Percentiles rank a stretch among this genome's conserved stretches.
Evolutionary conservation across 2,329 filamentous ascomycete species (phyloP).

Genomic region (Alternaria infectoria): DNA sequence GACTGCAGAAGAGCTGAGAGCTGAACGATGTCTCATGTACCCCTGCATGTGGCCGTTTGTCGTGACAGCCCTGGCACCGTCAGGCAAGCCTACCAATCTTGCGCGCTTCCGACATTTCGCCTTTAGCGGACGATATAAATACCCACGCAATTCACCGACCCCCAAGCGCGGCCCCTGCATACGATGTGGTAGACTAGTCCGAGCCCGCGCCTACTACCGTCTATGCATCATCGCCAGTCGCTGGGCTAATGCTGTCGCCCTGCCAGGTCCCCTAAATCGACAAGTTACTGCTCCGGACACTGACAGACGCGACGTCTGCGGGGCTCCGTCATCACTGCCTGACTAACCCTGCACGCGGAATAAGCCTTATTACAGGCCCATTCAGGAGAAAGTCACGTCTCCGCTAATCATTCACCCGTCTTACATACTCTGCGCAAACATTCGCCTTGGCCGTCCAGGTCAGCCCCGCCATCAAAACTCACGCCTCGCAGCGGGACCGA

Average conservation of each 20-base stretch:
- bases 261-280: not conserved
- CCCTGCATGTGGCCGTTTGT: conserved; percentile 12
- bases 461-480: conserved; percentile 13
- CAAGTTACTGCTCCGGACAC: not conserved
- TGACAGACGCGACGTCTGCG: not conserved
- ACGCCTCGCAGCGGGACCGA: conserved; percentile 7
- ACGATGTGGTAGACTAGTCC: conserved; percentile 11
- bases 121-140: conserved; percentile 12
- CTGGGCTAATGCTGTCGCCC: conserved; percentile 1
- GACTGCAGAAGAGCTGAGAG: conserved; percentile 7
- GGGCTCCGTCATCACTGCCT: not conserved
- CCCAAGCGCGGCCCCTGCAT: conserved; percentile 13
- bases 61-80: conserved; percentile 7
- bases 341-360: not conserved
- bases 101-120: conserved; percentile 12
- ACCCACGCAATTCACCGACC: conserved; percentile 6
- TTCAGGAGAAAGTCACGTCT: not conserved
- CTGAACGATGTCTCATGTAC: conserved; percentile 14
- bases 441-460: conserved; percentile 4
- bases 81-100: conserved; percentile 7
- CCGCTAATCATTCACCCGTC: conserved; percentile 2
- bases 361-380: not conserved
- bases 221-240: conserved; percentile 14
- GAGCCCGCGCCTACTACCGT: conserved; percentile 14
- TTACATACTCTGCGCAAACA: not conserved